A percentile compares a stretch with the other conserved stretches of the same genome.
phyloP scores from a whole-genome alignment of 495 filamentous ascomycete species.

The Clavariopsis aquatica region DNA sequence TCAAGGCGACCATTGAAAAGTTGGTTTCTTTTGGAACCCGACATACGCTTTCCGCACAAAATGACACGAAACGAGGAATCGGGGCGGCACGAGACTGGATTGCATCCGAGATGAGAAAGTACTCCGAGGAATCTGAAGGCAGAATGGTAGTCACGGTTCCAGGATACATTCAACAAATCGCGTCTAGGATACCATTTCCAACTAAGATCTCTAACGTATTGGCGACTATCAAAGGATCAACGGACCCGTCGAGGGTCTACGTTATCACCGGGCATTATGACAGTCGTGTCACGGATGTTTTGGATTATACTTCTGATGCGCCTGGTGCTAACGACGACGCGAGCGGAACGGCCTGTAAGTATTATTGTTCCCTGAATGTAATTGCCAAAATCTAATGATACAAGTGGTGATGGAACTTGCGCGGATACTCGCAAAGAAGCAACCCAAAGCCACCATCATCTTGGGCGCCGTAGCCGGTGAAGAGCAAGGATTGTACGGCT shows the following conservation, averaged over 20 bases:
- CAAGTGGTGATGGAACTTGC: slow-evolving; percentile 54
- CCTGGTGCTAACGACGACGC: slow-evolving; percentile 59
- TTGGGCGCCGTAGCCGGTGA: slow-evolving; percentile 57
- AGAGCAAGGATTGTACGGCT: slow-evolving; percentile 56
- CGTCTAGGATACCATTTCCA: slow-evolving; percentile 49
- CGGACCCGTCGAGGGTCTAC: slow-evolving; percentile 51
- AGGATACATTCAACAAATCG: slow-evolving; percentile 51
- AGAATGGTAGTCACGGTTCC: slow-evolving; percentile 48
- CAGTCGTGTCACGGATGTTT: slow-evolving; percentile 50
- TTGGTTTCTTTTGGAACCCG: slow-evolving; percentile 56
- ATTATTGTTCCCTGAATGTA: neutral
- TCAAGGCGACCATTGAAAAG: slow-evolving; percentile 51
- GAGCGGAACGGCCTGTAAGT: slow-evolving; percentile 42
- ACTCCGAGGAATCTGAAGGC: slow-evolving; percentile 21
- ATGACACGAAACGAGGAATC: slow-evolving; percentile 51
- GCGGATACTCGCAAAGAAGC: slow-evolving; percentile 48
- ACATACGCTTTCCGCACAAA: slow-evolving; percentile 55
- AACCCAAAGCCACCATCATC: slow-evolving; percentile 54
- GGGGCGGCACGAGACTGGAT: slow-evolving; percentile 59
- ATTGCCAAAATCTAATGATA: slow-evolving; percentile 34
- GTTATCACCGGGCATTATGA: slow-evolving; percentile 60
- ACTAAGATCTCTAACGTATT: slow-evolving; percentile 54
- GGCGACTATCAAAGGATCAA: slow-evolving; percentile 52
- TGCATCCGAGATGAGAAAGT: slow-evolving; percentile 43
- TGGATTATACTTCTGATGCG: slow-evolving; percentile 53